Base-by-base conservation (phyloP, 352 stramenopile species). In the Phytopythium litorale region DNA sequence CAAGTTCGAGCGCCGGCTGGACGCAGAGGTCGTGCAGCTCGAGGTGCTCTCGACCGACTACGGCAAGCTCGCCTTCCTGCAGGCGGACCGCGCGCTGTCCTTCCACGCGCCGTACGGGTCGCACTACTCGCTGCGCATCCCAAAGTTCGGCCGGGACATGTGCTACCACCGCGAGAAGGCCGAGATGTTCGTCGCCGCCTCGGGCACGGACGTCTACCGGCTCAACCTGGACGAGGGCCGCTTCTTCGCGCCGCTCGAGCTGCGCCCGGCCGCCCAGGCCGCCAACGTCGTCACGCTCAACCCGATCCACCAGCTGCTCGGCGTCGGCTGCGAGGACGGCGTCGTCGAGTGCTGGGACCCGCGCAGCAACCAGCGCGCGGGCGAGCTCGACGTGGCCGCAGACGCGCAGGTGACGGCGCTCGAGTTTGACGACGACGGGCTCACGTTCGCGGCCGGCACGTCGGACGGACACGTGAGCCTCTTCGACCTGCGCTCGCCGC, bases 41-140 rank as follows among this genome's bases (percentile, higher is more conserved):
- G 73, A 97, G 60, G 88, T 98, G 33, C 75, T 99, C 19, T 96
- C 92, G 16, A 73, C 92, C 37, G 97, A 99, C 74, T 99, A 98
- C 70, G 97, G 97, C 65, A 99, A 99, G 84, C 77, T 99, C 45
- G 97, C 84, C 21, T 98, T 99, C 62, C 70, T 99, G 21, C 88
- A 97, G 57, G 87, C 92, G 16, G 97, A 99, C 74, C 88, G 98
- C 21, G 98, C 91, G 35, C 83, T 99, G 53, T 82, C 82, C 15
- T 99, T 99, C 72, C 98, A 99, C 72, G 98, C 98, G 37, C 93
- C 97, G 1, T 99, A 99, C 75, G 98, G 98, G 28, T 89, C 75
- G 12, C 97, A 99, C 73, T 97, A 98, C 72, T 91, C 76, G 46
- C 75, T 99, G 66, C 76, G 97, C 56, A 97, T 99, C 61, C 97